Base-by-base conservation (phyloP, 441 rosid genomes). In the Erysimum cheiri region DNA sequence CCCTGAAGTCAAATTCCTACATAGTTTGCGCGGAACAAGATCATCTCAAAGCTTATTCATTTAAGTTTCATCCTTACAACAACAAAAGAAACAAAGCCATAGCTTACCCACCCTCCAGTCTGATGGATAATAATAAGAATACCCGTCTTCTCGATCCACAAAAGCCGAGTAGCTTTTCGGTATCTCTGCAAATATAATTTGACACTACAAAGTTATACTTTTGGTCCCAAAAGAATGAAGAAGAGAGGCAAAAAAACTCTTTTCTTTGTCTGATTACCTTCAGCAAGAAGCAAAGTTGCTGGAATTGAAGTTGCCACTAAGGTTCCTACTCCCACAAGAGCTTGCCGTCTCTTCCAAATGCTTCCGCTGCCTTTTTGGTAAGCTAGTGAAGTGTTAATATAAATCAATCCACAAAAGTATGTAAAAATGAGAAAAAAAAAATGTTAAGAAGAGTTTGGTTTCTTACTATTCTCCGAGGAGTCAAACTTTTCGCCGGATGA, bases 51-150 rank as follows among this genome's bases (percentile, higher is more conserved):
- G 29, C 47, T 56, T 48, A 17, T 65, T 47, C 55, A 29, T 49
- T 50, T 19, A 52, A n/a, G 48, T 5, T 17, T 37, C 29, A 57
- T 39, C 33, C 8, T 57, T 40, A 6, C 43, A 56, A 32, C 11
- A 67, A 6, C 15, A 35, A 7, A 14, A n/a, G 61, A 9, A 31
- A 43, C 53, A 24, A 47, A 15, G 59, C 43, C 47, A 41, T 13
- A 75, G 80, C 93, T 75, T 84, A 91, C 96, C 70, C 86, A 91
- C 96, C 72, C 85, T 87, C 97, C 99, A 92, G 72, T 94, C 97
- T 61, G 94, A 80, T 57, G 97, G 99, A 77, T 90, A 92, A 74
- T 75, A 75, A 64, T 92, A 94, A 4, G 98, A 85, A 81, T 94
- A 94, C 1, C 98, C 94, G 37, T 94, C 98, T 40, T 54, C 41